Conservation (phyloP, 2,329 filamentous ascomycete genomes). For the Claviceps sp. region DNA sequence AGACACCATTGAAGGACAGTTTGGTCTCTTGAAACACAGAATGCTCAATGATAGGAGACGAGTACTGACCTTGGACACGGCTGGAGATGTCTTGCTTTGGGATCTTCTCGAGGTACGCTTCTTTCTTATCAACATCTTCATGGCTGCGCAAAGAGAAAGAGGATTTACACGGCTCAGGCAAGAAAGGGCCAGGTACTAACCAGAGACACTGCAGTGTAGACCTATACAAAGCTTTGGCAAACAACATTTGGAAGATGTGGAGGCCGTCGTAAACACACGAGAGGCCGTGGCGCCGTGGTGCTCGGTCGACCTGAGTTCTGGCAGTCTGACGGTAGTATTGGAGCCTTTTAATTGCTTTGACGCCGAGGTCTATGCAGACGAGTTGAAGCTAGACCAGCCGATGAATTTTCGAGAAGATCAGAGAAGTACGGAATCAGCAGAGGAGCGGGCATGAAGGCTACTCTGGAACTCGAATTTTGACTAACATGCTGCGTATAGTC, state of each 20-base stretch:
- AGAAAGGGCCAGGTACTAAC: background rate
- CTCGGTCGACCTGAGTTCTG: constrained; percentile 84
- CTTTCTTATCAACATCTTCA: background rate
- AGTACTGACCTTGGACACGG: constrained; percentile 84
- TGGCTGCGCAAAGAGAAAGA: background rate
- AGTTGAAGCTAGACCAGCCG: constrained; percentile 59
- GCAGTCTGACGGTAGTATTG: constrained; percentile 76
- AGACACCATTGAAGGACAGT: constrained; percentile 86
- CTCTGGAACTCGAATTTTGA: background rate
- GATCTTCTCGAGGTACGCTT: constrained; percentile 65
- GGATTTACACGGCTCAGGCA: background rate
- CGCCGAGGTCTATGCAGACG: constrained; percentile 92
- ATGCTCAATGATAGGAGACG: constrained; percentile 82
- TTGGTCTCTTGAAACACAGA: constrained; percentile 86
- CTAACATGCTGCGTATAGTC: constrained; percentile 38
- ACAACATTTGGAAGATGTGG: constrained; percentile 83
- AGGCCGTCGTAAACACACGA: constrained; percentile 70
- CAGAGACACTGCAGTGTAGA: constrained; percentile 48
- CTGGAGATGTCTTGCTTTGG: constrained; percentile 90
- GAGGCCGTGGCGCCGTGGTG: constrained; percentile 95
- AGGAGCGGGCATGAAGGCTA: background rate
- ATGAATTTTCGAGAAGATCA: constrained; percentile 84
- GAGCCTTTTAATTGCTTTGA: constrained; percentile 97
- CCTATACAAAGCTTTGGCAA: constrained; percentile 90
- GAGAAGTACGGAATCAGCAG: constrained; percentile 48